These are phyloP conservation scores for Pyrenopolyporus hunteri DNA, from an alignment of 495 filamentous ascomycete genomes.

Conservation along the genomic window DNA sequence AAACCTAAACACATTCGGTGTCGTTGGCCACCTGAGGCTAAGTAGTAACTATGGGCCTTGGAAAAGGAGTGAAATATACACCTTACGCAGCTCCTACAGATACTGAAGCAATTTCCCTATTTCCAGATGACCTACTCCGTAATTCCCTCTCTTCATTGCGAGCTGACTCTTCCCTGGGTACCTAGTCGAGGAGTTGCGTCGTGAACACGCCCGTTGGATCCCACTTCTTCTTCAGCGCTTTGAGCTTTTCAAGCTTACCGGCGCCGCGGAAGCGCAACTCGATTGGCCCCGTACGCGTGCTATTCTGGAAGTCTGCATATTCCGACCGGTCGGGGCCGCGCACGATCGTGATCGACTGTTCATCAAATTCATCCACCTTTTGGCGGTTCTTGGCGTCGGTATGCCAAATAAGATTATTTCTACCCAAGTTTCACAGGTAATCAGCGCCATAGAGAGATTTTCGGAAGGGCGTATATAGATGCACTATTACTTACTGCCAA, in stretches of 20 bases:
- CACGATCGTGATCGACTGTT: conserved; percentile 5
- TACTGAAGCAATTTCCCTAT: too few relatives aligned
- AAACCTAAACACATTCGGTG: too few relatives aligned
- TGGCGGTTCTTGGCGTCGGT: conserved; percentile 8
- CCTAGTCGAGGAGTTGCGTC: background rate
- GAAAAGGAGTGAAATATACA: too few relatives aligned
- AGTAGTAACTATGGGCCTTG: too few relatives aligned
- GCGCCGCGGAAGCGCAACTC: conserved; percentile 13
- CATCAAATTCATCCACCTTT: conserved; percentile 5
- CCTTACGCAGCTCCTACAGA: too few relatives aligned
- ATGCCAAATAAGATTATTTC: conserved; percentile 5
- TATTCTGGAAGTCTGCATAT: conserved; percentile 14
- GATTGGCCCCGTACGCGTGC: conserved; percentile 8
- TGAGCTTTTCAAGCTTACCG: conserved; percentile 3
- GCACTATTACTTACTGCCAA: too few relatives aligned
- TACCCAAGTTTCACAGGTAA: background rate
- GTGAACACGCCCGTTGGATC: conserved; percentile 17
- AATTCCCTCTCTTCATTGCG: too few relatives aligned
- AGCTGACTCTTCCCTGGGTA: too few relatives aligned
- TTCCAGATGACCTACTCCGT: too few relatives aligned
- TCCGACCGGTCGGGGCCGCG: too few relatives aligned
- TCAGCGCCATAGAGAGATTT: background rate
- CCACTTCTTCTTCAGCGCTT: conserved; percentile 14
- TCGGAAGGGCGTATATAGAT: too few relatives aligned
- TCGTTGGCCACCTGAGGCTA: too few relatives aligned